Evolutionary conservation across 2,329 filamentous ascomycete species (phyloP), one percentile per base, ranked within the genome.

Genomic region (Paraphaeosphaeria sporulosa): DNA sequence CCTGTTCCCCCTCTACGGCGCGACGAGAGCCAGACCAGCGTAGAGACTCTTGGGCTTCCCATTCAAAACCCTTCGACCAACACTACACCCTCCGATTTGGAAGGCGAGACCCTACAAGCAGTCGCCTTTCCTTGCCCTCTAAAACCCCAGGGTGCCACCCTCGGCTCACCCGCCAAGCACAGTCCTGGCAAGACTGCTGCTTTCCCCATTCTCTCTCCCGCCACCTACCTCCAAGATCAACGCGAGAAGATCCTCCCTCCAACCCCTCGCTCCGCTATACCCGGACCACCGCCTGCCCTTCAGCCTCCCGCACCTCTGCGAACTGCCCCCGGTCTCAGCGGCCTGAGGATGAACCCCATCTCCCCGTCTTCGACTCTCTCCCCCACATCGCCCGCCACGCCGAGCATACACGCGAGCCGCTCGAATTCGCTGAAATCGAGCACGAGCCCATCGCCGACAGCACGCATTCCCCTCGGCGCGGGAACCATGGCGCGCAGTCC

Each of bases 401-500:
- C 62, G 30, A 43, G 42, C 3, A 59, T 49, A 25, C 47, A 63
- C 1, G 36, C 64, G 9, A 32, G 60, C 27, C 58, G 63, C 44
- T 62, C 66, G 4, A 64, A 63, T 34, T 66, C 64, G 36, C 59
- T 61, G 49, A 58, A 61, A 42, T 62, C 63, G 12, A 48, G 53
- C 19, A 49, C 62, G 17, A 60, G 63, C 6, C 71, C 64, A 9
- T 72, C 71, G 21, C 74, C 75, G 0, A 75, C 73, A 7, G 72
- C 73, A 15, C 55, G 70, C 38, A 74, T 76, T 51, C 73, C 72
- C 7, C 68, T 75, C 13, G 75, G 75, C 19, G 73, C 71, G n/a
- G 75, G 75, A 19, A 77, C 75, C 7, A 77, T 77, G 73, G 68
- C 71, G 49, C 66, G 75, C 12, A 75, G 66, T 51, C 73, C 73